These are phyloP conservation scores for Claviceps sp. DNA, from an alignment of 2,329 filamentous ascomycete genomes.

Conservation along the genomic window DNA sequence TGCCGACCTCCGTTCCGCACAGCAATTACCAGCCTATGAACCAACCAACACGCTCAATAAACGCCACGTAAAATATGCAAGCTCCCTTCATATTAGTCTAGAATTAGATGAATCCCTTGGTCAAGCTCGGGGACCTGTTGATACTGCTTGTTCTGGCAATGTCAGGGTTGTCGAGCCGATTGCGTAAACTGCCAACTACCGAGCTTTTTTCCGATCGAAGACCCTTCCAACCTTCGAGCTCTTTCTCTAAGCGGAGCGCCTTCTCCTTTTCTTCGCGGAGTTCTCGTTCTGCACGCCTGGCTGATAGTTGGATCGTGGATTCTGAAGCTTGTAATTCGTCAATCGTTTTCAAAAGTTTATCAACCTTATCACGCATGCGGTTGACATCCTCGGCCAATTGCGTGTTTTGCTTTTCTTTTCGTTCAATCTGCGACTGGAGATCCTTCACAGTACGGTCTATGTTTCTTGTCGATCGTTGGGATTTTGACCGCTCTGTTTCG, in stretches of 20 bases:
- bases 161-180: constrained; percentile 30
- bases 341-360: constrained; percentile 78
- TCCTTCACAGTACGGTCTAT: constrained; percentile 91
- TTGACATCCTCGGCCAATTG: constrained; percentile 73
- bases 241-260: constrained; percentile 66
- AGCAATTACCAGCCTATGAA: neutral
- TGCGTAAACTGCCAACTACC: constrained; percentile 27
- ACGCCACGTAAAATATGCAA: neutral
- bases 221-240: constrained; percentile 75
- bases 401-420: constrained; percentile 75
- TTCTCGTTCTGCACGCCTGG: constrained; percentile 79
- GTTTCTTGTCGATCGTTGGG: constrained; percentile 78
- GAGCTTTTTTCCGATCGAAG: constrained; percentile 50
- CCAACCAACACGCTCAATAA: neutral
- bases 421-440: constrained; percentile 80
- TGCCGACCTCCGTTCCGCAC: neutral
- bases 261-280: constrained; percentile 81
- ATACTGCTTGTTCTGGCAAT: constrained; percentile 53
- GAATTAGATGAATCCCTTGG: constrained; percentile 49
- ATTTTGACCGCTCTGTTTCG: constrained; percentile 63
- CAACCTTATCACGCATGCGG: constrained; percentile 79
- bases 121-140: constrained; percentile 51
- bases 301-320: constrained; percentile 64
- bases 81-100: neutral
- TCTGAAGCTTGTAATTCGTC: constrained; percentile 88